Evolutionary conservation across 2,329 filamentous ascomycete genomes (phyloP), one percentile per base, ranked within the genome.

Genomic region (Colletotrichum australisinense): DNA sequence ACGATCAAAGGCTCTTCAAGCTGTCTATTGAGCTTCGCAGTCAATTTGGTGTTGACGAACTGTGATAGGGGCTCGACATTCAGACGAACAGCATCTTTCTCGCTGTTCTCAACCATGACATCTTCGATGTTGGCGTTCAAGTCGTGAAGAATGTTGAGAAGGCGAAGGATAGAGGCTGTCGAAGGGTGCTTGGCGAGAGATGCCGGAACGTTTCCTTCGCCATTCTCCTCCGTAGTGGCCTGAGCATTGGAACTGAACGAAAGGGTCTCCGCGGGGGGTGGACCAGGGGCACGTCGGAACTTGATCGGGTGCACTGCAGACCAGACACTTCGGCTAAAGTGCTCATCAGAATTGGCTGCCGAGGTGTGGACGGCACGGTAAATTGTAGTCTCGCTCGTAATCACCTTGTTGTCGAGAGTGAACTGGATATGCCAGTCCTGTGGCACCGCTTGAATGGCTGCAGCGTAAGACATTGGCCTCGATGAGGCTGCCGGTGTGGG

Each of bases 341-440:
- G 87, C 69, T 97, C 94, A 24, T 93, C 90, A 12, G 81, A 79
- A 69, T 80, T 84, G 60, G 83, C 77, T 0, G 83, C 80, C 7
- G 85, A 84, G 79, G 91, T 93, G 79, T 98, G 94, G 9, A 98
- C 94, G 38, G 97, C 97, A 60, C 96, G 93, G 79, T 98, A 99
- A 69, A 99, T 96, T 0, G 97, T 99, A 0, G 94, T 98, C 78
- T 98, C 95, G 77, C 95, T 97, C 0, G 94, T 88, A 72, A 99
- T 93, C 1, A 93, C 89, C 81, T 95, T 95, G 66, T 90, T 93
- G 75, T 97, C 93, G 63, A 98, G 89, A 76, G 91, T 95, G 83
- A 99, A 99, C 79, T 98, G 94, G 74, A 99, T 95, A 79, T 99
- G 96, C 97, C 97, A 99, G 79, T 98, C 95, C 79, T 97, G 93